Evolutionary conservation across 1,139 yeast genomes (phyloP), one percentile per base, ranked within the genome.

Genomic region (Diutina sp.): DNA sequence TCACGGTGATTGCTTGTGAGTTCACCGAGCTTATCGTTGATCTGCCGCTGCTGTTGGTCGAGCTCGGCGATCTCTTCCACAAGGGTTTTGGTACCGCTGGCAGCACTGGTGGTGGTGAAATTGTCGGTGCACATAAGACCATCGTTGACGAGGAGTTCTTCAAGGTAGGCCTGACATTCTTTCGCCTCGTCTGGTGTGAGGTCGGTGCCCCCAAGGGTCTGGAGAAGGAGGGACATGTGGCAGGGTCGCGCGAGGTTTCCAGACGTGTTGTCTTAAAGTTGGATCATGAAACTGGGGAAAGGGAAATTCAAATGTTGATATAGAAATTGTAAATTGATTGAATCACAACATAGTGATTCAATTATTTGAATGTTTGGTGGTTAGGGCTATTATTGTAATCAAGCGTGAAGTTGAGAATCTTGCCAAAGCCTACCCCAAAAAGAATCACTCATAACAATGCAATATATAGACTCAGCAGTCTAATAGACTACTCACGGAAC

Each of bases 61-160:
- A 77, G 66, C 60, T 76, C 80, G 2, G 80, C 81, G 21, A 77
- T 76, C 60, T 76, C 80, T 59, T 76, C 79, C 4, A 71, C 72
- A 51, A 76, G 61, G 1, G 78, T 74, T 51, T 64, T 65, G 8
- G 7, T 38, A 5, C 21, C 21, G 8, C 38, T 16, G 6, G 51
- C 25, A 11, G 48, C 35, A 12, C 63, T 61, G 21, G 70, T 67
- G 50, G 74, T 72, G 52, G 76, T 72, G 63, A 66, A 74, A 1
- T 67, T 64, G 14, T 75, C 80, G 2, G 78, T 74, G 14, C 78
- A 72, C 41, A 76, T 63, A 46, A 76, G 64, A 54, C 74, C 74
- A 58, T 76, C 77, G 59, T 75, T 75, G 55, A 73, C 67, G 54
- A 76, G 64, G 50, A 76, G 64, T 29, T 62, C 65, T 58, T 61